These are phyloP conservation scores for Phytopythium delawarense DNA, from an alignment of 352 stramenopile species.

Conservation along the genomic window DNA sequence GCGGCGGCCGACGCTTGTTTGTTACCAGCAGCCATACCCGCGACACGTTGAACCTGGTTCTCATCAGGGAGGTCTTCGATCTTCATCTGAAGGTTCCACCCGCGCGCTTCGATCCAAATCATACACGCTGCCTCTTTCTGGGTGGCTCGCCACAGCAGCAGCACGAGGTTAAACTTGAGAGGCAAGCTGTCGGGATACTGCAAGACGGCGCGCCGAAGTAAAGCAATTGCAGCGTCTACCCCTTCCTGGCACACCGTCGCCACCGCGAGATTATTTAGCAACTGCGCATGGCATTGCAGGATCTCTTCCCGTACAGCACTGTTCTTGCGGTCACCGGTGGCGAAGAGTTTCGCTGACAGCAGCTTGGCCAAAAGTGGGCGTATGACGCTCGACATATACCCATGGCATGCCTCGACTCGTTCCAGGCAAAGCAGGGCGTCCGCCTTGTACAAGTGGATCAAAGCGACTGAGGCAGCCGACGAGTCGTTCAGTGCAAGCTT, in stretches of 20 bases:
- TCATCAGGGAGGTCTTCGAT: slow-evolving; percentile 13
- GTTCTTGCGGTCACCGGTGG: background rate
- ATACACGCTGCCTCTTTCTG: slow-evolving; percentile 43
- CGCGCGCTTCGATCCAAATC: slow-evolving; percentile 67
- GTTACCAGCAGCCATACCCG: slow-evolving; percentile 11
- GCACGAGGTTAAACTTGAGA: slow-evolving; percentile 66
- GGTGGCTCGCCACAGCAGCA: slow-evolving; percentile 64
- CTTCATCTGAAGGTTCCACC: slow-evolving; percentile 40
- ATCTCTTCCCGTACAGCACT: slow-evolving; percentile 18
- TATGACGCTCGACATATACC: slow-evolving; percentile 30
- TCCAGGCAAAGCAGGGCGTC: slow-evolving; percentile 77
- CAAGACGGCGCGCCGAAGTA: slow-evolving; percentile 39
- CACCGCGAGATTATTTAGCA: slow-evolving; percentile 79
- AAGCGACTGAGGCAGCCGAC: slow-evolving; percentile 10
- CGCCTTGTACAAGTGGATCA: slow-evolving; percentile 60
- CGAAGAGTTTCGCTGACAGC: background rate
- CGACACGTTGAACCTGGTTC: slow-evolving; percentile 14
- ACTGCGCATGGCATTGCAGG: slow-evolving; percentile 35
- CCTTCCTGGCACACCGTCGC: slow-evolving; percentile 32
- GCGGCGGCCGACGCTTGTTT: slow-evolving; percentile 26
- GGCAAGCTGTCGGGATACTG: slow-evolving; percentile 36
- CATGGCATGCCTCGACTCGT: slow-evolving; percentile 49
- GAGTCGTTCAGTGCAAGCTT: background rate
- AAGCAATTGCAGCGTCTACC: slow-evolving; percentile 29
- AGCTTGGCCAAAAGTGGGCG: slow-evolving; percentile 23